Conservation (phyloP, 129 eudicot species). For the Chrysanthemum seticuspe region DNA sequence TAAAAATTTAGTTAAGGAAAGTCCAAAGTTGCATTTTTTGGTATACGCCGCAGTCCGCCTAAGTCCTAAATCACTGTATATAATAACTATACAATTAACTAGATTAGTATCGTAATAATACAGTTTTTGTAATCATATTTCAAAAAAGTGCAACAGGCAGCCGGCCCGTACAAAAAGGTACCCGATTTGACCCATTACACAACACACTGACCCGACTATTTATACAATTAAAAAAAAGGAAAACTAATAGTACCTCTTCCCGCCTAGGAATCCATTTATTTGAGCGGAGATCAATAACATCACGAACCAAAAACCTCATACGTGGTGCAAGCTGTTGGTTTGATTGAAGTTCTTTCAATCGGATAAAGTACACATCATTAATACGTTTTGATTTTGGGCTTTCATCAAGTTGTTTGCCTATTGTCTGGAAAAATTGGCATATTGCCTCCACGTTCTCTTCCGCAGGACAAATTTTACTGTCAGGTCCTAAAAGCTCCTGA, state of each 20-base stretch:
- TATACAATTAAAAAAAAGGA: not conserved
- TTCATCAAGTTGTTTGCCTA: conserved; percentile 81
- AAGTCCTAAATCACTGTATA: too few relatives aligned
- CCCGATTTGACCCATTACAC: not conserved
- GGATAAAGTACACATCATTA: conserved; percentile 58
- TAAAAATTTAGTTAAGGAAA: too few relatives aligned
- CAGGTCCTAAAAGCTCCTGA: conserved; percentile 83
- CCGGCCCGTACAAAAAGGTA: not conserved
- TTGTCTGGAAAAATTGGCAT: conserved; percentile 73
- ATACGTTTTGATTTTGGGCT: conserved; percentile 61
- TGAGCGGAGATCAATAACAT: conserved; percentile 61
- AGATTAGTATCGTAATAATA: too few relatives aligned
- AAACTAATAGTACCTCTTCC: conserved; percentile 51
- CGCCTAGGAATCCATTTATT: conserved; percentile 76
- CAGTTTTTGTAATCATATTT: too few relatives aligned
- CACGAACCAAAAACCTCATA: conserved; percentile 73
- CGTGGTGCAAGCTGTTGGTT: conserved; percentile 64
- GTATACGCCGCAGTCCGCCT: too few relatives aligned
- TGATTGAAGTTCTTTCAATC: conserved; percentile 56
- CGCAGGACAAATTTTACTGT: conserved; percentile 56
- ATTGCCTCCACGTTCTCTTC: conserved; percentile 92
- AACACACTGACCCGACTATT: not conserved
- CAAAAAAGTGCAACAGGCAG: too few relatives aligned
- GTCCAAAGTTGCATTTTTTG: too few relatives aligned
- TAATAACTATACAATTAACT: too few relatives aligned